phyloP scores from a whole-genome alignment of 1,284 basidiomycete genomes.

The Entoloma clypeatum region DNA sequence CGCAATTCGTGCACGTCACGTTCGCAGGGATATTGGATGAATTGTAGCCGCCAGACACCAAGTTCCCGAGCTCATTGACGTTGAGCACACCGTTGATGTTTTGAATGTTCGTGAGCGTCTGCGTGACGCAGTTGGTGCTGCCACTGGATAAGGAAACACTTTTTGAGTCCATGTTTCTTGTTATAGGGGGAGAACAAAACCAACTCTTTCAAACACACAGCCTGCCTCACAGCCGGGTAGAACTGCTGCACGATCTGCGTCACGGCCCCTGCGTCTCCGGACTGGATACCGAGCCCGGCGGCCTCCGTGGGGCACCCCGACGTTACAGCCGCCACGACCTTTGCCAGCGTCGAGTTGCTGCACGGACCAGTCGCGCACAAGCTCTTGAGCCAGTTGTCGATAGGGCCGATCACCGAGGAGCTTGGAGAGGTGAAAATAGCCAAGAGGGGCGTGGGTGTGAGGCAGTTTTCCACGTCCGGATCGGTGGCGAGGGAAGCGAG shows the following conservation, averaged over 20 bases:
- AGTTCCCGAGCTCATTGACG: slow-evolving; percentile 4
- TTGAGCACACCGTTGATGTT: slow-evolving; percentile 10
- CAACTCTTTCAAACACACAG: slow-evolving; percentile 18
- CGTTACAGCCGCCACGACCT: slow-evolving; percentile 13
- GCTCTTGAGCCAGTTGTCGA: slow-evolving; percentile 17
- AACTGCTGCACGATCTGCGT: slow-evolving; percentile 10
- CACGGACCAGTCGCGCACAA: slow-evolving; percentile 16
- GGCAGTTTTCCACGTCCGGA: slow-evolving; percentile 12
- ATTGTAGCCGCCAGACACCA: slow-evolving; percentile 1
- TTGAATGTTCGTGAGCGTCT: slow-evolving; percentile 17
- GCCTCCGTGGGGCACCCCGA: slow-evolving; percentile 15
- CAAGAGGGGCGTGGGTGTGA: slow-evolving; percentile 14
- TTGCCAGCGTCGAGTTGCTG: slow-evolving; percentile 15
- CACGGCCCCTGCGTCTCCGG: slow-evolving; percentile 2
- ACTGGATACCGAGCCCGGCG: slow-evolving; percentile 6
- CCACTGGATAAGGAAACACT: slow-evolving; percentile 8
- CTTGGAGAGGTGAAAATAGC: slow-evolving; percentile 8
- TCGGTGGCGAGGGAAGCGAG: slow-evolving; percentile 13
- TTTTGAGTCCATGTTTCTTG: background rate
- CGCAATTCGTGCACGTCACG: slow-evolving; percentile 14
- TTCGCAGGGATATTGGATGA: slow-evolving; percentile 4
- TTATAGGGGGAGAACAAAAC: slow-evolving; percentile 1
- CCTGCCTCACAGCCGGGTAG: slow-evolving; percentile 15
- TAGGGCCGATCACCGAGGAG: slow-evolving; percentile 14
- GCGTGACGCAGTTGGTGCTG: slow-evolving; percentile 18